Evolutionary conservation across 129 eudicot genomes (phyloP), one percentile per base, ranked within the genome.

Genomic region (Deinandra increscens): DNA sequence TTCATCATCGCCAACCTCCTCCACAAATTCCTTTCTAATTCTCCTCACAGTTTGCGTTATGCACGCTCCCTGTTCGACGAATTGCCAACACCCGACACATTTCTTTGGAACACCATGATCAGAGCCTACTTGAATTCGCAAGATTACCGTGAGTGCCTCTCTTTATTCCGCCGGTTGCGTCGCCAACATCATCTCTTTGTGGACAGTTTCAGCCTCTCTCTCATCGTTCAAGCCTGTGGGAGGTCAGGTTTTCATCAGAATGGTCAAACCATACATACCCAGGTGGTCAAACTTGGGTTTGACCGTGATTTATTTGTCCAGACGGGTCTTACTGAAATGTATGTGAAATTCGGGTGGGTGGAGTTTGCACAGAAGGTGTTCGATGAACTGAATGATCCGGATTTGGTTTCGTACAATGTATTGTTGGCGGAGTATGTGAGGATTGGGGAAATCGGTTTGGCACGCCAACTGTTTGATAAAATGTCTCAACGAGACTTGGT

Each of bases 401-500:
- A 82, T 34, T 74, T 69, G 50, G 66, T 82, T 59, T 69, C 81
- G 6, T 78, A 56, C 55, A 82, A 78, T 64, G 83, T 69, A 34
- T 14, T 82, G 75, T 36, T 82, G 73, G 86, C 69, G 1, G 83
- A 78, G 65, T 78, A 73, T 49, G 77, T 44, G 17, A 64, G 76
- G 61, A 74, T 69, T 14, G 71, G 83, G 33, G 75, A 74, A 64
- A 46, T 73, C 29, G 62, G 70, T 37, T 23, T 67, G 19, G 86
- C 83, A 8, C 73, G 44, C 1, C 60, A 74, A 38, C 60, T 82
- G 74, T 82, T 82, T 75, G 74, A 69, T 73, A 41, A 59, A 13
- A 82, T 82, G 80, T 12, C 77, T 20, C 34, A 31, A 42, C 74
- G 79, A 76, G 85, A 81, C 19, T 76, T 76, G 67, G 85, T 81